Conservation (phyloP, 2,329 filamentous ascomycete genomes). For the Paraphoma sp. region DNA sequence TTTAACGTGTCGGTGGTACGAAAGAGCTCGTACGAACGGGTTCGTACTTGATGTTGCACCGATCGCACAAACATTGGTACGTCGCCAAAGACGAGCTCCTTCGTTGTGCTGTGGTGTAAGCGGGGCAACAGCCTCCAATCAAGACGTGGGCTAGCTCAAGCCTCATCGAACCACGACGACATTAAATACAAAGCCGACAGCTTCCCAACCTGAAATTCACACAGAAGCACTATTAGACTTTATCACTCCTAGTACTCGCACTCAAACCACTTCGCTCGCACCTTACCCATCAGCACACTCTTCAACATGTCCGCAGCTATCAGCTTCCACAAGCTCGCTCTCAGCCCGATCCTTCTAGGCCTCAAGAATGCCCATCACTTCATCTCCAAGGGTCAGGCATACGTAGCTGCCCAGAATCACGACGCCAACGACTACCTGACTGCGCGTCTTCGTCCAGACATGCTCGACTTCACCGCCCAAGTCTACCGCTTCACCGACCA, state of each 20-base stretch:
- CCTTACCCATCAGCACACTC: too few species aligned
- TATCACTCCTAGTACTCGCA: neutral
- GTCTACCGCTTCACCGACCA: slow-evolving; percentile 54
- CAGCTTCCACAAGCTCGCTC: slow-evolving; percentile 42
- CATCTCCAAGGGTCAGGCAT: slow-evolving; percentile 54
- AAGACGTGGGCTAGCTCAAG: neutral
- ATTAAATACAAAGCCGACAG: neutral
- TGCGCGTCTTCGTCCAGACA: slow-evolving; percentile 56
- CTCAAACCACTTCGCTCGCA: too few species aligned
- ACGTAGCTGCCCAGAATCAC: slow-evolving; percentile 48
- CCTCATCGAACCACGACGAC: neutral
- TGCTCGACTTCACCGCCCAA: slow-evolving; percentile 59
- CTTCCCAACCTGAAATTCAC: neutral
- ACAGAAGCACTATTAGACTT: neutral
- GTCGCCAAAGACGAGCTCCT: too few species aligned
- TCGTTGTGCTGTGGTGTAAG: neutral
- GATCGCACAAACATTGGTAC: too few species aligned
- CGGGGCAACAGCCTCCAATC: neutral
- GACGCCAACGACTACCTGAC: slow-evolving; percentile 47
- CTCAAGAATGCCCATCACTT: slow-evolving; percentile 52
- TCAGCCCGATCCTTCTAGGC: slow-evolving; percentile 52
- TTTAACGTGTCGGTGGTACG: too few species aligned
- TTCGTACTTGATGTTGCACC: too few species aligned
- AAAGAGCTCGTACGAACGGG: too few species aligned
- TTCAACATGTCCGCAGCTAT: slow-evolving; percentile 15